A percentile compares a stretch with the other conserved stretches of the same genome.
These are phyloP conservation scores for Diaporthe humulicola DNA, from an alignment of 2,329 filamentous ascomycete genomes.

Conservation along the genomic window DNA sequence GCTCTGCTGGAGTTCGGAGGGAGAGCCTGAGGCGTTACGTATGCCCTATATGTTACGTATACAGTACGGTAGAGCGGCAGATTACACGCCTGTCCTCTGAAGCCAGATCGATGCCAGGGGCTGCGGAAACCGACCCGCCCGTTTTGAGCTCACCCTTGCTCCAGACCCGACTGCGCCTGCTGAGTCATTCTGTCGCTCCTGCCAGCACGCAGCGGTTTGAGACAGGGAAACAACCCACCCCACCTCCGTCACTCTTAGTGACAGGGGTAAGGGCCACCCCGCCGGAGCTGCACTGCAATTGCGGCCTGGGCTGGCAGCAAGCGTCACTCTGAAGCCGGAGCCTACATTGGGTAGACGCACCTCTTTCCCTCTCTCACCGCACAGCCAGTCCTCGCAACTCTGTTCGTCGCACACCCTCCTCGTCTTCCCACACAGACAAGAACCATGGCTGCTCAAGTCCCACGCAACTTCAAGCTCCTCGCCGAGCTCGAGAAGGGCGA, in stretches of 20 bases:
- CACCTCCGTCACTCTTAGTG: conserved; percentile 25
- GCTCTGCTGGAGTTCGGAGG: conserved; percentile 1
- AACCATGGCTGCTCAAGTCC: conserved; percentile 71
- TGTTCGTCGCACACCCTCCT: neutral
- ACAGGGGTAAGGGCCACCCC: conserved; percentile 19
- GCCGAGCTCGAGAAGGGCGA: conserved; percentile 99
- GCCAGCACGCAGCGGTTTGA: neutral
- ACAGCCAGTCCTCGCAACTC: neutral
- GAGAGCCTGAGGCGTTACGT: conserved; percentile 9
- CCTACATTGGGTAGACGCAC: neutral
- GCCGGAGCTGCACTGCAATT: conserved; percentile 17
- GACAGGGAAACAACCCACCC: neutral
- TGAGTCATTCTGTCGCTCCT: conserved; percentile 19
- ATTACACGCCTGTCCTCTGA: conserved; percentile 6
- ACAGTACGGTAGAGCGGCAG: neutral
- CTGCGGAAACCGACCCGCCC: conserved; percentile 25
- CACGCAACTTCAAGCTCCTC: conserved; percentile 94
- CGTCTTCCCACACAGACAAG: neutral
- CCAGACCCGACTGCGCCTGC: neutral
- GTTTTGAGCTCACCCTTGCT: conserved; percentile 1
- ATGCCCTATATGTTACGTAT: conserved; percentile 20
- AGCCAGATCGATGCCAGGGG: conserved; percentile 31
- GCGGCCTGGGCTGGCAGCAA: conserved; percentile 11
- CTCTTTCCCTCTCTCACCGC: conserved; percentile 3
- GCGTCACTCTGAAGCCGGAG: neutral